Evolutionary conservation across 257 asterid genomes (phyloP), one percentile per base, ranked within the genome.

Genomic region (Ballota nigra): DNA sequence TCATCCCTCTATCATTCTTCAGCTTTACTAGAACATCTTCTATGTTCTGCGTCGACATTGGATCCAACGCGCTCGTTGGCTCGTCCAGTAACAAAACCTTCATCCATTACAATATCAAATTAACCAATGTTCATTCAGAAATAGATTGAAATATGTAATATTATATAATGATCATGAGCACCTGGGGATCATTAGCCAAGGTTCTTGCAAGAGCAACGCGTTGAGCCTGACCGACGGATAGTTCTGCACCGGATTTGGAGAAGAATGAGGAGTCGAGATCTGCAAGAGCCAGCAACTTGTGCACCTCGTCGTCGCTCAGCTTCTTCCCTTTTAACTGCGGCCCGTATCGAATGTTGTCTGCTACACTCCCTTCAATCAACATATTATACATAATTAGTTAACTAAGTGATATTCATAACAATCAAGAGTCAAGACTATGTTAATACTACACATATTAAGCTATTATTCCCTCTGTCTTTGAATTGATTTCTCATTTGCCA

Each of bases 161-260:
- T n/a, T n/a, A n/a, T n/a, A n/a, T n/a, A n/a, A n/a, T n/a, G n/a
- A n/a, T n/a, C n/a, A n/a, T 18, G 58, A 52, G 10, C 4, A 69
- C 66, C 75, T 70, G 68, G 0, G 75, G 96, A 62, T 88, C 86
- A 75, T 91, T 91, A 13, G 97, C 97, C 67, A 91, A 68, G 41
- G 96, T 86, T 70, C 96, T 82, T 24, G 96, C 95, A 3, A 91
- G 91, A 29, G 96, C 97, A 43, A 88, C 96, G 63, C 96, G 83
- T 73, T 91, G 97, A 69, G 95, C 94, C 79, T 91, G 96, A n/a
- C 96, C 96, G 19, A 87, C 89, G 0, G 97, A 88, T 76, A 91
- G 70, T 58, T 87, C 94, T 29, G 80, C 80, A 15, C 85, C 89
- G 4, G 86, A 43, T 72, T 84, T 87, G 74, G 31, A 52, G 73